These are phyloP conservation scores for Carnegiea gigantea DNA, from an alignment of 179 eudicot species.

Conservation along the genomic window DNA sequence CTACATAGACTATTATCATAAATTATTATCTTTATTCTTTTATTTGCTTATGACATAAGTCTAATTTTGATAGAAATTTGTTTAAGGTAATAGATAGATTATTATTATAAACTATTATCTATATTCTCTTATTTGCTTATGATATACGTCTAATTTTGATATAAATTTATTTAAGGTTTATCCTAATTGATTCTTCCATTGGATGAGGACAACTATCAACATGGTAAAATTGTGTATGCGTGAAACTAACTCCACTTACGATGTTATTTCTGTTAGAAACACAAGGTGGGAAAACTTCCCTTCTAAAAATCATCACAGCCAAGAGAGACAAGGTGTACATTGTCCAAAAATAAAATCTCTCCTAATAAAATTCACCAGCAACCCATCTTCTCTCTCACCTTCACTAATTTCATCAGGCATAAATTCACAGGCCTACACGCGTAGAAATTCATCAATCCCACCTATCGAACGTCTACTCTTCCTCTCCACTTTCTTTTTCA, in stretches of 20 bases:
- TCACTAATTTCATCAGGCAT: not conserved
- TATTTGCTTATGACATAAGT: not conserved
- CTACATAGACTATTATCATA: no score
- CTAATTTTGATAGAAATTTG: not conserved
- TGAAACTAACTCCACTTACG: not conserved
- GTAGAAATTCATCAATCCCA: not conserved
- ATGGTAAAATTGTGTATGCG: not conserved
- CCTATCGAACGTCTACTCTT: not conserved
- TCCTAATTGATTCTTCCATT: no score
- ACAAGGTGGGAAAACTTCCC: not conserved
- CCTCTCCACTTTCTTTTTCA: no score
- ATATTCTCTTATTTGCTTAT: not conserved
- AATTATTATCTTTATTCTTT: not conserved
- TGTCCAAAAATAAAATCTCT: not conserved
- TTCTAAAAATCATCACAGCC: not conserved
- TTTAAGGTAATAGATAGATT: not conserved
- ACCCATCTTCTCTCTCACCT: not conserved
- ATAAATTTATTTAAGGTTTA: not conserved
- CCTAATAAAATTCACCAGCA: not conserved
- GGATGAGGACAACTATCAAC: no score
- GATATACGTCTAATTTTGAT: not conserved
- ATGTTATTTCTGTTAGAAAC: not conserved
- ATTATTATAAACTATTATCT: not conserved
- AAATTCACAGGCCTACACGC: not conserved
- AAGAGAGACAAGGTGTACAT: not conserved